Evolutionary conservation across 768 basidiomycete genomes (phyloP).

Genomic region (Cystobasidium ongulense): DNA sequence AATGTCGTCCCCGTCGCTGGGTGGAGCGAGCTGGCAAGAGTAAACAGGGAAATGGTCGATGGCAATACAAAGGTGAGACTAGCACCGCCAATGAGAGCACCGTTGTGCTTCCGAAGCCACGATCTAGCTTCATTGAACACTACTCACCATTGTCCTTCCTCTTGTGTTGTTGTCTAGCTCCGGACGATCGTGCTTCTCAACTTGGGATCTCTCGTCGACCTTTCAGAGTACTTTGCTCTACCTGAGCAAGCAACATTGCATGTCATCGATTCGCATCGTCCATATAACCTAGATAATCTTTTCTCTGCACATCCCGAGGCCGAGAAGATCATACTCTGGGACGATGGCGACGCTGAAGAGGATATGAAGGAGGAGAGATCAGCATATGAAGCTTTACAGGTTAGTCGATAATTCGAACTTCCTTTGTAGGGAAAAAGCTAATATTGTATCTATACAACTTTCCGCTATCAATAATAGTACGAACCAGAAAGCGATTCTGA

Average conservation of each 20-base stretch:
- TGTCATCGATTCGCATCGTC: slow-evolving; percentile 87
- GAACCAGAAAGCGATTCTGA: slow-evolving; percentile 43
- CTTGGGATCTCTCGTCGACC: slow-evolving; percentile 79
- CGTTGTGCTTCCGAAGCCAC: background rate
- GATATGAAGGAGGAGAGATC: slow-evolving; percentile 62
- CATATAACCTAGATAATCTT: slow-evolving; percentile 76
- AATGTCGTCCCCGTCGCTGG: slow-evolving; percentile 82
- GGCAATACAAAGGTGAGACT: slow-evolving; percentile 51
- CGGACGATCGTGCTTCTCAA: slow-evolving; percentile 85
- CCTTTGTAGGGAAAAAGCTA: too few species aligned
- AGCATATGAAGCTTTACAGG: slow-evolving; percentile 77
- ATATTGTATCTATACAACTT: background rate
- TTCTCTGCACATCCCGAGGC: slow-evolving; percentile 52
- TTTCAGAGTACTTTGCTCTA: slow-evolving; percentile 54
- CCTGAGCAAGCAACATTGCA: slow-evolving; percentile 59
- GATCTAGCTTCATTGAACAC: background rate
- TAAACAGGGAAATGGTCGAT: slow-evolving; percentile 59
- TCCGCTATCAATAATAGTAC: slow-evolving; percentile 46
- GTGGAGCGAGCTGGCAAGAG: slow-evolving; percentile 61
- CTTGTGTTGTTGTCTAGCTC: slow-evolving; percentile 51
- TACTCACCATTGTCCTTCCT: background rate
- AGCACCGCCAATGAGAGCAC: background rate
- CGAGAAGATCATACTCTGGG: slow-evolving; percentile 75
- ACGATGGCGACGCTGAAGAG: slow-evolving; percentile 69
- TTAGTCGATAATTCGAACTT: too few species aligned